phyloP scores from a whole-genome alignment of 257 asterid species.

The Ocimum tenuiflorum region DNA sequence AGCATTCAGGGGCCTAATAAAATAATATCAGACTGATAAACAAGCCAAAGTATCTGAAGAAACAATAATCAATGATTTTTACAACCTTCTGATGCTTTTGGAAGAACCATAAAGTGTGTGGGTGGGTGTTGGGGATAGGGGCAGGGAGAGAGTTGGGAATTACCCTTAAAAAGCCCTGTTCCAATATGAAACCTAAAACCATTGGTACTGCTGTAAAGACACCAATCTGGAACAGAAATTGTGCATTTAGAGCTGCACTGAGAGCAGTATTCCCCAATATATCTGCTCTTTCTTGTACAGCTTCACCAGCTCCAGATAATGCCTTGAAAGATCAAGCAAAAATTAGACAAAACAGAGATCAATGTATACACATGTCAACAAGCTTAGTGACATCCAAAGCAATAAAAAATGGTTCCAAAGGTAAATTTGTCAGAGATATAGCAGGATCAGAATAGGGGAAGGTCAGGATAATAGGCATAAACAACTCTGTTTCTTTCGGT shows the following conservation, averaged over 20 bases:
- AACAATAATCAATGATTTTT: too few species aligned
- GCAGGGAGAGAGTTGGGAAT: too few species aligned
- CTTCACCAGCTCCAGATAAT: slow-evolving; percentile 89
- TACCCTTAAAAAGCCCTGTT: slow-evolving; percentile 93
- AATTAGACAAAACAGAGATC: slow-evolving; percentile 10
- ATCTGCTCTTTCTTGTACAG: slow-evolving; percentile 48
- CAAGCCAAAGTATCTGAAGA: too few species aligned
- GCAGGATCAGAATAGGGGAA: neutral
- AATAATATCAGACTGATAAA: too few species aligned
- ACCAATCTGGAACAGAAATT: slow-evolving; percentile 96
- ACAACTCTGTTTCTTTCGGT: neutral
- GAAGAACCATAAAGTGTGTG: too few species aligned
- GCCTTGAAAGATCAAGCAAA: slow-evolving; percentile 49
- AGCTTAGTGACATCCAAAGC: slow-evolving; percentile 10
- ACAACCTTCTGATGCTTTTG: too few species aligned
- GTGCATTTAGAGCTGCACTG: slow-evolving; percentile 82
- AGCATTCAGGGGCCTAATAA: too few species aligned
- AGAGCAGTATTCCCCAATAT: slow-evolving; percentile 56
- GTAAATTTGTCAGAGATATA: neutral
- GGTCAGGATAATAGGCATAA: too few species aligned
- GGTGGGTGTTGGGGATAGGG: too few species aligned
- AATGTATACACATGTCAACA: slow-evolving; percentile 1
- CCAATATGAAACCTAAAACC: slow-evolving; percentile 87
- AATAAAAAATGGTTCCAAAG: neutral
- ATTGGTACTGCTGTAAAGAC: slow-evolving; percentile 86